A percentile compares a stretch with the other conserved stretches of the same genome.
These are phyloP conservation scores for Penstemon newberryi DNA, from an alignment of 257 asterid genomes.

Conservation along the genomic window DNA sequence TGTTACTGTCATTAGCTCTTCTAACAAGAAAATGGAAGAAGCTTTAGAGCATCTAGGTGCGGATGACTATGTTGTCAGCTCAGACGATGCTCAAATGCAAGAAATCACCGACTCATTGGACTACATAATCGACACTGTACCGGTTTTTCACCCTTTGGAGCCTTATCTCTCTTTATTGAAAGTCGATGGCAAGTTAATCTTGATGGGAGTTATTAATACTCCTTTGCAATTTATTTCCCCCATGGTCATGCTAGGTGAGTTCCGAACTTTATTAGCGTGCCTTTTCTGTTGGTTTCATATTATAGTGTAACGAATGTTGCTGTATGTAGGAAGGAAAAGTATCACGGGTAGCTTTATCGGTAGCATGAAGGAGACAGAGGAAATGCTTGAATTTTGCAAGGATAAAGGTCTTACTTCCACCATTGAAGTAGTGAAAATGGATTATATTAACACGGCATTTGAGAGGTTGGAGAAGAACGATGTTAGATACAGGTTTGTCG, in stretches of 20 bases:
- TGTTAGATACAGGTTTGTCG: constrained; percentile 84
- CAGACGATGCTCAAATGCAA: constrained; percentile 54
- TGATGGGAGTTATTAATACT: constrained; percentile 86
- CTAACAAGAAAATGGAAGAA: constrained; percentile 68
- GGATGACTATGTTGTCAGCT: constrained; percentile 81
- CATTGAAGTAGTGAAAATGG: constrained; percentile 87
- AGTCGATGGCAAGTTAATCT: constrained; percentile 79
- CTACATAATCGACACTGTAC: constrained; percentile 85
- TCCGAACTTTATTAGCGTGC: neutral
- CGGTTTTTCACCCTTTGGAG: constrained; percentile 79
- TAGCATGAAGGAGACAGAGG: constrained; percentile 84
- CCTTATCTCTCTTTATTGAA: constrained; percentile 78
- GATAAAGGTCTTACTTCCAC: constrained; percentile 64
- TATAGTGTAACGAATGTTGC: neutral
- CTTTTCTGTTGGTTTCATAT: neutral
- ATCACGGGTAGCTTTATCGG: constrained; percentile 92
- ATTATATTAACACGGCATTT: constrained; percentile 74
- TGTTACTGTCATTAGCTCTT: constrained; percentile 84
- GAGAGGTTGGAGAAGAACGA: constrained; percentile 92
- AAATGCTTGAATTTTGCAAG: constrained; percentile 89
- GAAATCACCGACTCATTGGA: constrained; percentile 71
- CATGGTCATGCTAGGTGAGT: constrained; percentile 89
- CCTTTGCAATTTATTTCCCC: constrained; percentile 84
- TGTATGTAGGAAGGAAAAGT: constrained; percentile 64
- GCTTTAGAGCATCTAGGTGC: constrained; percentile 87